Evolutionary conservation across 2,329 filamentous ascomycete genomes (phyloP).

Genomic region (Coniochaeta pulveracea): DNA sequence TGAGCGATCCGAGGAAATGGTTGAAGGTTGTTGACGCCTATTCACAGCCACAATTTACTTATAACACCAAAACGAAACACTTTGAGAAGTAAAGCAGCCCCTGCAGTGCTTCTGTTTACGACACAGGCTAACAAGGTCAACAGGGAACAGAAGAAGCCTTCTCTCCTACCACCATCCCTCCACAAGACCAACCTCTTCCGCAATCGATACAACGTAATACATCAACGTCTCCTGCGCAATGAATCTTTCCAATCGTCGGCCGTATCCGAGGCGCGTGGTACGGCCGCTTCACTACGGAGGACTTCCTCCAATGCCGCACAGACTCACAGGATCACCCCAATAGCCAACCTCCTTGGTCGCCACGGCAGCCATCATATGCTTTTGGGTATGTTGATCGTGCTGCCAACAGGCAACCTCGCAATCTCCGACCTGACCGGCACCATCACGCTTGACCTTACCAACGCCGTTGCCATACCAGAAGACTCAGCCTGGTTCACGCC

Average conservation of each 20-base stretch:
- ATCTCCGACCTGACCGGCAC: conserved; percentile 82
- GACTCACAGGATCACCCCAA: conserved; percentile 79
- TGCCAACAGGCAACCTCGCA: conserved; percentile 71
- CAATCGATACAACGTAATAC: conserved; percentile 83
- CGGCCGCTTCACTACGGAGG: conserved; percentile 34
- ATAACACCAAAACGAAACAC: conserved; percentile 75
- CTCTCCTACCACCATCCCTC: conserved; percentile 62
- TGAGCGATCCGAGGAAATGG: conserved; percentile 68
- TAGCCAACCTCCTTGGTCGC: conserved; percentile 64
- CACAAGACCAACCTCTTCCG: conserved; percentile 81
- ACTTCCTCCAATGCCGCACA: conserved; percentile 51
- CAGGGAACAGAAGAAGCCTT: conserved; percentile 52
- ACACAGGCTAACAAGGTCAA: conserved; percentile 9
- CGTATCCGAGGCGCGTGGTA: conserved; percentile 49
- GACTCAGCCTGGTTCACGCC: conserved; percentile 87
- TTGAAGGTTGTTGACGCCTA: conserved; percentile 75
- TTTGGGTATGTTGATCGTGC: conserved; percentile 68
- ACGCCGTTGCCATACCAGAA: conserved; percentile 71
- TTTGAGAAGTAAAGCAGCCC: conserved; percentile 83
- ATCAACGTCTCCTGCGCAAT: conserved; percentile 85
- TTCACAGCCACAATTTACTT: conserved; percentile 69
- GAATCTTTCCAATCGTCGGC: conserved; percentile 82
- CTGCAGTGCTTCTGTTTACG: conserved; percentile 9
- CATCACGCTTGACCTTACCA: conserved; percentile 71
- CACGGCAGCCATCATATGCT: conserved; percentile 79